Conservation (phyloP, 2,329 filamentous ascomycete genomes). For the Aspergillus piperis region DNA sequence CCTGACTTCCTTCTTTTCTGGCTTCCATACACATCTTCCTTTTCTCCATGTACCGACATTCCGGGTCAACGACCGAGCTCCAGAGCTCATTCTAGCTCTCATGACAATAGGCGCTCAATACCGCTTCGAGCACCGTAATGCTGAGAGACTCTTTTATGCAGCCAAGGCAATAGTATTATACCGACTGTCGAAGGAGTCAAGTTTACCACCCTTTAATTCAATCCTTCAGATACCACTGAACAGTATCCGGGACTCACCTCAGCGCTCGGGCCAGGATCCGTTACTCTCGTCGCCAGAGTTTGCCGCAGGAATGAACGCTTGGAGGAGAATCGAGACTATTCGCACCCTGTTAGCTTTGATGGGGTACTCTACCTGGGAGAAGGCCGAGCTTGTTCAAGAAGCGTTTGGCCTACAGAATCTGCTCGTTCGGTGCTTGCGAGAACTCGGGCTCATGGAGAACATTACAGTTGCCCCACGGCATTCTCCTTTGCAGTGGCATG, state of each 20-base stretch:
- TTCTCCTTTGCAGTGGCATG: constrained; percentile 33
- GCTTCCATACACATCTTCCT: constrained; percentile 63
- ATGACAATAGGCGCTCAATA: constrained; percentile 60
- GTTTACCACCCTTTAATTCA: constrained; percentile 15
- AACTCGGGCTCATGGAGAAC: constrained; percentile 32
- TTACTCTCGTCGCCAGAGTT: constrained; percentile 15
- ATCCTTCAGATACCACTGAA: constrained; percentile 25
- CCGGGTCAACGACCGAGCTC: constrained; percentile 62
- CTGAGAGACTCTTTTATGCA: constrained; percentile 52
- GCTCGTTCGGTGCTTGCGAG: constrained; percentile 34
- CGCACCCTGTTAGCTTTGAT: constrained; percentile 34
- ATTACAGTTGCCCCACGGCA: constrained; percentile 25
- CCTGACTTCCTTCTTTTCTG: constrained; percentile 68
- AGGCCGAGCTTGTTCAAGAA: constrained; percentile 34
- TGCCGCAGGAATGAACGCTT: constrained; percentile 18
- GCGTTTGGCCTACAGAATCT: constrained; percentile 33
- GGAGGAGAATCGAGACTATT: constrained; percentile 33
- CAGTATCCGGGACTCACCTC: constrained; percentile 16
- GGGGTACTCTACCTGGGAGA: constrained; percentile 38
- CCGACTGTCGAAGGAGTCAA: constrained; percentile 46
- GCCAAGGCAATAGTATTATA: constrained; percentile 65
- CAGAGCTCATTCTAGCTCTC: constrained; percentile 68
- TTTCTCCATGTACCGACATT: constrained; percentile 70
- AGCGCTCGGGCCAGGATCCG: constrained; percentile 15
- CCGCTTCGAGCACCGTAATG: constrained; percentile 49